These are phyloP conservation scores for Paraphaeosphaeria sporulosa DNA, from an alignment of 2,329 filamentous ascomycete genomes.

Conservation along the genomic window DNA sequence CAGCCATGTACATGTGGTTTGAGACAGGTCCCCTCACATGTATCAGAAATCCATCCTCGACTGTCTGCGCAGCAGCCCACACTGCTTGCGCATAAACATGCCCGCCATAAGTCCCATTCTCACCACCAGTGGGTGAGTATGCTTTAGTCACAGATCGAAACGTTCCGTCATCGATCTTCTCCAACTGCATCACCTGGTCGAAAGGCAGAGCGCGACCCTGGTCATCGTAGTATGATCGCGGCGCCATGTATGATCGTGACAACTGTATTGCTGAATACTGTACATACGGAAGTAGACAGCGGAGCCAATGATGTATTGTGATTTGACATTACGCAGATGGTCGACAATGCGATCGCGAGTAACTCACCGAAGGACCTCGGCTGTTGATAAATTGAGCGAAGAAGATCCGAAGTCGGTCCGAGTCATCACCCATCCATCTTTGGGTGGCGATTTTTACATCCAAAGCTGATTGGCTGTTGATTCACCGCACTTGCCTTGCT, in stretches of 20 bases:
- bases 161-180: constrained; percentile 50
- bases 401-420: background rate
- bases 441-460: background rate
- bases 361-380: constrained; percentile 1
- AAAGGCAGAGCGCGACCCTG: constrained; percentile 45
- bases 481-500: background rate
- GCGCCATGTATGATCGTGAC: constrained; percentile 25
- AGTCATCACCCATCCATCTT: background rate
- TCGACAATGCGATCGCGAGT: background rate
- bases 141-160: constrained; percentile 51
- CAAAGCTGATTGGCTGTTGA: background rate
- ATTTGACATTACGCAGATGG: background rate
- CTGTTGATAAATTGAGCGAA: background rate
- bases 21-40: constrained; percentile 52
- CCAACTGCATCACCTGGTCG: constrained; percentile 51
- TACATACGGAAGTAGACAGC: background rate
- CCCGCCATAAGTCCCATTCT: constrained; percentile 60
- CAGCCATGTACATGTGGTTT: background rate
- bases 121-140: constrained; percentile 53
- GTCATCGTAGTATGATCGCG: constrained; percentile 36
- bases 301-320: background rate
- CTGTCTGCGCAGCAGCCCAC: constrained; percentile 64
- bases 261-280: background rate
- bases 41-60: constrained; percentile 58
- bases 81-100: constrained; percentile 66